Base-by-base conservation (phyloP, 2,329 filamentous ascomycete genomes). In the Colletotrichum plurivorum region DNA sequence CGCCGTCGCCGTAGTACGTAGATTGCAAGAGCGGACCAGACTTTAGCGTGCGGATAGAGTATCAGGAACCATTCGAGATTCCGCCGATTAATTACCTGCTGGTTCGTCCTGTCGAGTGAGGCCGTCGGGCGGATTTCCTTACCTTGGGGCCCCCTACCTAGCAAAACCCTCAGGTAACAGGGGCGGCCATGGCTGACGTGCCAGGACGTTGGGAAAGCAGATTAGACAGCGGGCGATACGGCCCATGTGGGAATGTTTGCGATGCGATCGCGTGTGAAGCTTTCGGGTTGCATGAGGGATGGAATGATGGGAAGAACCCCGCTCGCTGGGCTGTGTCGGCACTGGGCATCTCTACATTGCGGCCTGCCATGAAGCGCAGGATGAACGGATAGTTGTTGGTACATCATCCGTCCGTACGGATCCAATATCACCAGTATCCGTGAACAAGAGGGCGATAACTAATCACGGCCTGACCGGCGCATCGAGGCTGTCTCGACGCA, bases 151-250 rank as follows among this genome's bases (percentile, higher is more conserved):
- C 41, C 27, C 27, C 31, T 9, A 41, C 46, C 59, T 45, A 5
- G 60, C 48, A 45, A 18, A 54, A 54, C 53, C 31, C 65, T 59
- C 48, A 22, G 48, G 20, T 57, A 48, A 18, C 43, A 57, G 4
- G 39, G 51, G 41, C 25, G 60, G 60, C 27, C 8, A 18, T 54
- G 20, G 54, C 27, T 65, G 48, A 54, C 41, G 20, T 45, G 55
- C 43, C 31, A 54, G 46, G 66, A 55, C 25, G 49, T 66, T 45
- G 63, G 43, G 22, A 13, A 16, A 27, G 41, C 45, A 58, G 54
- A 54, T 58, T 49, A 66, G 66, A 60, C 51, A 65, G 66, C 61
- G 66, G 43, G 18, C 39, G 60, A 64, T 39, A 18, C 39, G 41
- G 20, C 46, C 22, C 41, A 10, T 55, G 20, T 27, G 22, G 43